Conservation (phyloP, 2,329 filamentous ascomycete genomes). For the Xylaria multiplex region DNA sequence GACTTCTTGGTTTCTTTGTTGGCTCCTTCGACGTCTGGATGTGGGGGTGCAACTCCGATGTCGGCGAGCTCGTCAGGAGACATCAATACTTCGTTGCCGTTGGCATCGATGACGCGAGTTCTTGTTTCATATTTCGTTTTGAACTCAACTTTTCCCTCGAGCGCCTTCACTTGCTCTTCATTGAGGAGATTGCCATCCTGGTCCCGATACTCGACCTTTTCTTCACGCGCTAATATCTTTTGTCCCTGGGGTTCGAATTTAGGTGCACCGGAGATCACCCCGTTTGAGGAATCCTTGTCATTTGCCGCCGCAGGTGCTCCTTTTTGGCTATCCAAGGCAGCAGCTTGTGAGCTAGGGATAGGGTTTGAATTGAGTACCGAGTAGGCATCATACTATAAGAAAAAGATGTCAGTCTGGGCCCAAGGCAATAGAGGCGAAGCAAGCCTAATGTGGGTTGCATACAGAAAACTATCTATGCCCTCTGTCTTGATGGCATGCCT, state of each 20-base stretch:
- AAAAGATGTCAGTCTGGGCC: conserved; percentile 21
- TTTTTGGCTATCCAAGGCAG: conserved; percentile 38
- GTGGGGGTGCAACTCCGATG: conserved; percentile 64
- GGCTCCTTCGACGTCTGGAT: conserved; percentile 69
- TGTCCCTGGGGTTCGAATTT: conserved; percentile 57
- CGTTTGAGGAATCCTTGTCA: conserved; percentile 43
- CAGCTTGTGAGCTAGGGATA: conserved; percentile 43
- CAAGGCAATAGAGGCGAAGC: not conserved
- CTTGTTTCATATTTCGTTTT: conserved; percentile 96
- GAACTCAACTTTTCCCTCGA: conserved; percentile 94
- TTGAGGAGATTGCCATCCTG: conserved; percentile 90
- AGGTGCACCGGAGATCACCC: conserved; percentile 60
- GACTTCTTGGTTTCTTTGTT: conserved; percentile 66
- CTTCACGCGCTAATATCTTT: conserved; percentile 69
- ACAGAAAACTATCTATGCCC: conserved; percentile 37
- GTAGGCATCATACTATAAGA: conserved; percentile 61
- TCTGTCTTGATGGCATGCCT: conserved; percentile 51
- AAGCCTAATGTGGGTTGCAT: conserved; percentile 17
- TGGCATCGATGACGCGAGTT: conserved; percentile 81
- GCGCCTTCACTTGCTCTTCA: conserved; percentile 81
- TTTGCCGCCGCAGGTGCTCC: conserved; percentile 40
- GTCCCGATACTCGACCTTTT: conserved; percentile 93
- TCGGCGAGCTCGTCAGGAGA: conserved; percentile 54
- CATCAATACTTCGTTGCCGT: conserved; percentile 77
- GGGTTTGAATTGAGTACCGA: conserved; percentile 45